A percentile compares a stretch with the other conserved stretches of the same genome.
Conservation (phyloP, 2,329 filamentous ascomycete species). For the Diaporthe australafricana region DNA sequence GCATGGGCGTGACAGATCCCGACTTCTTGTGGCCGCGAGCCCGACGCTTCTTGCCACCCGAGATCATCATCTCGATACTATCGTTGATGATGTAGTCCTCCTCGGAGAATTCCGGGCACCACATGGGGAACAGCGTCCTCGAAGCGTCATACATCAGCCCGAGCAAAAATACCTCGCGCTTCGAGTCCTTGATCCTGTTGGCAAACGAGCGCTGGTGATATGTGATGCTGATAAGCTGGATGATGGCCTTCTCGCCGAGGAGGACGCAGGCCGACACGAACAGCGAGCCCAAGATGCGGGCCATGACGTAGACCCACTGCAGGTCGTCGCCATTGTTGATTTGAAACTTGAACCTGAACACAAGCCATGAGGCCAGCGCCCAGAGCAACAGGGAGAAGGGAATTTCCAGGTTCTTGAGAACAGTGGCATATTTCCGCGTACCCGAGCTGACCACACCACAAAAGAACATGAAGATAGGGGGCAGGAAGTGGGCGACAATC, state of each 20-base stretch:
- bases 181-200: slow-evolving; percentile 87
- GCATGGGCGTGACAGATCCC: slow-evolving; percentile 81
- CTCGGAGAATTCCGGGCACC: slow-evolving; percentile 89
- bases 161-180: slow-evolving; percentile 84
- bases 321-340: slow-evolving; percentile 48
- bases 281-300: slow-evolving; percentile 73
- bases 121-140: slow-evolving; percentile 87
- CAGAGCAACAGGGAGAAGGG: slow-evolving; percentile 77
- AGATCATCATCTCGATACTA: slow-evolving; percentile 76
- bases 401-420: slow-evolving; percentile 73
- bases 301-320: slow-evolving; percentile 68
- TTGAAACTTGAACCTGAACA: slow-evolving; percentile 68
- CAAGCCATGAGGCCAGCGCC: slow-evolving; percentile 71
- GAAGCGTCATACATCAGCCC: slow-evolving; percentile 92
- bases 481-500: slow-evolving; percentile 70
- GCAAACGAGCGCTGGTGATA: slow-evolving; percentile 89
- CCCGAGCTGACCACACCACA: slow-evolving; percentile 77
- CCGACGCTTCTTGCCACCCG: slow-evolving; percentile 58
- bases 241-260: slow-evolving; percentile 80
- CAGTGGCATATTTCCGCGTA: slow-evolving; percentile 76
- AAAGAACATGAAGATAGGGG: slow-evolving; percentile 74
- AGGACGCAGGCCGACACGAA: slow-evolving; percentile 78
- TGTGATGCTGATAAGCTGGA: slow-evolving; percentile 86
- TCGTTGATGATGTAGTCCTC: slow-evolving; percentile 95
- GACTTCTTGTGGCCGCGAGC: slow-evolving; percentile 53